Conservation (phyloP, 2,329 filamentous ascomycete genomes). For the Polytolypa hystricis region DNA sequence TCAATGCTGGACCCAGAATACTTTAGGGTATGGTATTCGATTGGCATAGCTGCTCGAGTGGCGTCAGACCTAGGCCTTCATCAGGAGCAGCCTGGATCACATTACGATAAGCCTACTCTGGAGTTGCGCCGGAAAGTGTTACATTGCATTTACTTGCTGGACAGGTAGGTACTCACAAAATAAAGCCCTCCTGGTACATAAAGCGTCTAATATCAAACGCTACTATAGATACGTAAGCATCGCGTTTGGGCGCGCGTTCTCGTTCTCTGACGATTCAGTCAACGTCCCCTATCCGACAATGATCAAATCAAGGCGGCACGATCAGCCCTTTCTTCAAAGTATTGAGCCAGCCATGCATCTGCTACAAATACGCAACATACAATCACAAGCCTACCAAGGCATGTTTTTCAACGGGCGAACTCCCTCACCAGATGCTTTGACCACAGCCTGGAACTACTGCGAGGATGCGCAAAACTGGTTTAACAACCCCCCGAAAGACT, state of each 20-base stretch:
- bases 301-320: constrained; percentile 34
- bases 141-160: constrained; percentile 80
- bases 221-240: constrained; percentile 67
- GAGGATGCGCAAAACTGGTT: constrained; percentile 64
- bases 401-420: constrained; percentile 68
- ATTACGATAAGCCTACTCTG: constrained; percentile 56
- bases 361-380: constrained; percentile 70
- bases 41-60: constrained; percentile 79
- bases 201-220: constrained; percentile 11
- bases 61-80: constrained; percentile 85
- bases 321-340: constrained; percentile 44
- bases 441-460: constrained; percentile 29
- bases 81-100: constrained; percentile 70
- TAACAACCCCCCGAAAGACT: constrained; percentile 56
- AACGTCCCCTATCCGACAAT: constrained; percentile 63
- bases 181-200: background rate
- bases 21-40: constrained; percentile 88
- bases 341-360: constrained; percentile 64
- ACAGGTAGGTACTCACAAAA: constrained; percentile 48
- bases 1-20: constrained; percentile 80
- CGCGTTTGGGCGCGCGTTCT: constrained; percentile 77
- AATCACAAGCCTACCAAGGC: constrained; percentile 83
- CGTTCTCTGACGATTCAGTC: constrained; percentile 81
- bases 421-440: constrained; percentile 55
- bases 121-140: constrained; percentile 76